A percentile compares a stretch with the other conserved stretches of the same genome.
These are phyloP conservation scores for Vigna reflexopilosa DNA, from an alignment of 306 rosid species.

Conservation along the genomic window DNA sequence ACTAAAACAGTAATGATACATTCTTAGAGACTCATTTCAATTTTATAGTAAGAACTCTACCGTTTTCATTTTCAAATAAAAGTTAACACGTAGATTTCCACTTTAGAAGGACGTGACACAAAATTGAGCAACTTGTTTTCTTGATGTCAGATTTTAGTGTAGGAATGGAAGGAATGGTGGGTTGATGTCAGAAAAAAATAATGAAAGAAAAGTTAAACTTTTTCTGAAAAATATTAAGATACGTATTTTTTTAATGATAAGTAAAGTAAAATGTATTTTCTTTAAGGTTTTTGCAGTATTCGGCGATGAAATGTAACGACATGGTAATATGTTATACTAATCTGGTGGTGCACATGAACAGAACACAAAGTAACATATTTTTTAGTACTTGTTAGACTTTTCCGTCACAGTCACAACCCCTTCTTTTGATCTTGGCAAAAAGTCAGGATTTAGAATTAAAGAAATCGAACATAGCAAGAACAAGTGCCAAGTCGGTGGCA, in stretches of 20 bases:
- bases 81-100: neutral
- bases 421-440: slow-evolving; percentile 2
- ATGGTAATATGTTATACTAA: slow-evolving; percentile 2
- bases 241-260: too few relatives aligned
- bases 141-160: neutral
- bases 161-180: neutral
- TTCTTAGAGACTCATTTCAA: too few relatives aligned
- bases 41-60: too few relatives aligned
- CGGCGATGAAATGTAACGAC: neutral
- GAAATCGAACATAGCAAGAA: neutral
- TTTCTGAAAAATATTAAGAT: neutral
- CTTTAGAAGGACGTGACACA: neutral
- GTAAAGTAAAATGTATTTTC: neutral
- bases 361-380: neutral
- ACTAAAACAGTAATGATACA: too few relatives aligned
- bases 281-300: neutral
- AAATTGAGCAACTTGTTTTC: neutral
- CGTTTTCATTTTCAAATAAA: neutral
- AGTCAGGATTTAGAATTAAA: neutral
- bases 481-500: slow-evolving; percentile 5
- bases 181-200: neutral
- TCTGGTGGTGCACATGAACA: neutral
- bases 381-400: neutral
- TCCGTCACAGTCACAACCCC: neutral
- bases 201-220: neutral